phyloP scores from a whole-genome alignment of 1,284 basidiomycete species.

The Ustanciosporium gigantosporum region DNA sequence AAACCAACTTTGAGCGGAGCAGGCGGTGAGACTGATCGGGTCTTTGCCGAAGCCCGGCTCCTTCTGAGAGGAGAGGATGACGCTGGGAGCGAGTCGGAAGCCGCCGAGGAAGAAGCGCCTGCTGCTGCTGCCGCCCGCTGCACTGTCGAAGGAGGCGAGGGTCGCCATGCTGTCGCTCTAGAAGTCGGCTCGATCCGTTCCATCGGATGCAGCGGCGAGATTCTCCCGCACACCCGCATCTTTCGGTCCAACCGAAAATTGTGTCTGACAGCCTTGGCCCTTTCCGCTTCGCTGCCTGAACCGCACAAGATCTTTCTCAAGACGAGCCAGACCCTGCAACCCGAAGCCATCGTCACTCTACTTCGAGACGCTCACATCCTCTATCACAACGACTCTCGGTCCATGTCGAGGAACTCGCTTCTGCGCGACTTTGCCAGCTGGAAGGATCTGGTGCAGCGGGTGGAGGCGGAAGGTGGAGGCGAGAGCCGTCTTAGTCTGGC shows the following conservation, averaged over 20 bases:
- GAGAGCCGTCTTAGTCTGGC: conserved; percentile 47
- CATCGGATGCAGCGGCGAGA: conserved; percentile 11
- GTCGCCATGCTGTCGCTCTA: conserved; percentile 12
- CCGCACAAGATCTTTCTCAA: conserved; percentile 46
- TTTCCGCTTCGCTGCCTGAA: conserved; percentile 23
- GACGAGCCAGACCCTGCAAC: conserved; percentile 43
- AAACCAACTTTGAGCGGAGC: conserved; percentile 32
- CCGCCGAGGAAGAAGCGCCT: background rate
- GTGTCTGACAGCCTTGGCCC: conserved; percentile 41
- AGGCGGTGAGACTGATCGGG: conserved; percentile 22
- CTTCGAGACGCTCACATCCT: conserved; percentile 50
- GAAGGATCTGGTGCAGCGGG: conserved; percentile 53
- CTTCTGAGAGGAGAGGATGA: background rate
- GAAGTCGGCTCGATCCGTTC: conserved; percentile 11
- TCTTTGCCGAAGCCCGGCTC: conserved; percentile 23
- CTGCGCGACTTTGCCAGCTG: conserved; percentile 51
- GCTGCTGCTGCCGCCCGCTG: background rate
- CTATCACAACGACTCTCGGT: conserved; percentile 32
- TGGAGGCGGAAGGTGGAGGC: conserved; percentile 51
- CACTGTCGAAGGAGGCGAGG: conserved; percentile 3
- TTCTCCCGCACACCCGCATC: conserved; percentile 43
- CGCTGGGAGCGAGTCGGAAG: background rate
- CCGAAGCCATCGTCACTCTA: conserved; percentile 36
- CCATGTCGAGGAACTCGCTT: conserved; percentile 34
- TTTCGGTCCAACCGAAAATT: conserved; percentile 51